A percentile compares a stretch with the other conserved stretches of the same genome.
These are phyloP conservation scores for Ostreobium quekettii DNA, from an alignment of 139 green algal species.

Conservation along the genomic window DNA sequence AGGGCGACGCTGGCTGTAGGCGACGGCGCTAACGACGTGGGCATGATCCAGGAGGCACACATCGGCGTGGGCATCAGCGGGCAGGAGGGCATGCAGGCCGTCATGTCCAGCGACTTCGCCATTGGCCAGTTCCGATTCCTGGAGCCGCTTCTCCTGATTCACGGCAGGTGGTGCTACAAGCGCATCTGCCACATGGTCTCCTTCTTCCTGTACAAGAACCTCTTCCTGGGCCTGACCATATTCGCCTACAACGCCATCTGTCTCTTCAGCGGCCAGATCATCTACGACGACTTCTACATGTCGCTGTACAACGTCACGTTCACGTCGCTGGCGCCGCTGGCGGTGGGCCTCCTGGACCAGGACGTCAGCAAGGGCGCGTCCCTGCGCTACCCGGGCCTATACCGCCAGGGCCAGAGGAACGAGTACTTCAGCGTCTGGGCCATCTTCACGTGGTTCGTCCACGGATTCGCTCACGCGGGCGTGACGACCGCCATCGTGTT, in stretches of 20 bases:
- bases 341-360: slow-evolving; percentile 55
- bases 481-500: slow-evolving; percentile 39
- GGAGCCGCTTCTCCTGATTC: slow-evolving; percentile 66
- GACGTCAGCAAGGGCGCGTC: slow-evolving; percentile 45
- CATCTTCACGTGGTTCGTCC: slow-evolving; percentile 46
- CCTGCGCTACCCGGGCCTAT: slow-evolving; percentile 39
- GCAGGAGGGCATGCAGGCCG: slow-evolving; percentile 84
- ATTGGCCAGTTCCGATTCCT: slow-evolving; percentile 94
- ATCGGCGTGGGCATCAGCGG: slow-evolving; percentile 90
- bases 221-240: slow-evolving; percentile 72
- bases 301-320: slow-evolving; percentile 69
- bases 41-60: slow-evolving; percentile 81
- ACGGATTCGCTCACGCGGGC: slow-evolving; percentile 35
- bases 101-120: slow-evolving; percentile 74
- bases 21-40: slow-evolving; percentile 97
- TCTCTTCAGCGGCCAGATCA: slow-evolving; percentile 55
- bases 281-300: slow-evolving; percentile 75
- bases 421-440: slow-evolving; percentile 46
- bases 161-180: slow-evolving; percentile 77
- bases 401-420: slow-evolving; percentile 53
- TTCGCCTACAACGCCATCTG: slow-evolving; percentile 63
- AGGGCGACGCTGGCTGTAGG: slow-evolving; percentile 85
- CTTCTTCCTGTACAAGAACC: slow-evolving; percentile 79
- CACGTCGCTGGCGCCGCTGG: slow-evolving; percentile 49
- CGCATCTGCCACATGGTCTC: slow-evolving; percentile 69